phyloP scores from a whole-genome alignment of 768 basidiomycete species.

The Psilocybe tampanensis region DNA sequence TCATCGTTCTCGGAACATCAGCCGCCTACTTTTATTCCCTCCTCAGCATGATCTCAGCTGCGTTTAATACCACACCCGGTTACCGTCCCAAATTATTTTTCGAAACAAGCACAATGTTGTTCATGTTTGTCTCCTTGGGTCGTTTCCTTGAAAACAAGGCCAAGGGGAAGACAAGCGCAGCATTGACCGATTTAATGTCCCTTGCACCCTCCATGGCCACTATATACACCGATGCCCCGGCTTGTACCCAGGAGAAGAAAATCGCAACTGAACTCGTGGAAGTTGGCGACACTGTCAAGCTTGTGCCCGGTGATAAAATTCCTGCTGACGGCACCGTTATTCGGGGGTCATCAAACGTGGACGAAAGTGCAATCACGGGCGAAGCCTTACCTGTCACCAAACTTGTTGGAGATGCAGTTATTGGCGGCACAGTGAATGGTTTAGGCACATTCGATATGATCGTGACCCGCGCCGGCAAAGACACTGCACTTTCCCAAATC shows the following conservation, averaged over 20 bases:
- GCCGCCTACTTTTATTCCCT: constrained; percentile 93
- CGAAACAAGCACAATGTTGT: constrained; percentile 98
- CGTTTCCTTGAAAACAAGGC: constrained; percentile 96
- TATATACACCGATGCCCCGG: constrained; percentile 86
- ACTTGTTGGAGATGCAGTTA: constrained; percentile 80
- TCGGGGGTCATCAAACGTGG: constrained; percentile 83
- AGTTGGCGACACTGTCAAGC: constrained; percentile 89
- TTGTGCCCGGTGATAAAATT: constrained; percentile 95
- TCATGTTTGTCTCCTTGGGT: constrained; percentile 95
- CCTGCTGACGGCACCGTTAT: constrained; percentile 94
- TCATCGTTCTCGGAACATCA: constrained; percentile 93
- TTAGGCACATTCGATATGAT: constrained; percentile 97
- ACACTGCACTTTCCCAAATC: constrained; percentile 95
- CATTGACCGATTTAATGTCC: constrained; percentile 94
- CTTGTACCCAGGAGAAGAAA: constrained; percentile 83
- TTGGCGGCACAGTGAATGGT: constrained; percentile 97
- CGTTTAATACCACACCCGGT: constrained; percentile 61
- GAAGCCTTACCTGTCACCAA: constrained; percentile 91
- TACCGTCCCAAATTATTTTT: constrained; percentile 91
- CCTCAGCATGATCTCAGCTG: constrained; percentile 64
- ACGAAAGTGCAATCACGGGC: constrained; percentile 96
- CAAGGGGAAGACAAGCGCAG: constrained; percentile 96
- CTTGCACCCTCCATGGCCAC: constrained; percentile 95
- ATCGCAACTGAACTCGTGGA: constrained; percentile 95
- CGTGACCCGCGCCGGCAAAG: constrained; percentile 93